phyloP scores from a whole-genome alignment of 208 protist genomes.

The Crithidia sp. region DNA sequence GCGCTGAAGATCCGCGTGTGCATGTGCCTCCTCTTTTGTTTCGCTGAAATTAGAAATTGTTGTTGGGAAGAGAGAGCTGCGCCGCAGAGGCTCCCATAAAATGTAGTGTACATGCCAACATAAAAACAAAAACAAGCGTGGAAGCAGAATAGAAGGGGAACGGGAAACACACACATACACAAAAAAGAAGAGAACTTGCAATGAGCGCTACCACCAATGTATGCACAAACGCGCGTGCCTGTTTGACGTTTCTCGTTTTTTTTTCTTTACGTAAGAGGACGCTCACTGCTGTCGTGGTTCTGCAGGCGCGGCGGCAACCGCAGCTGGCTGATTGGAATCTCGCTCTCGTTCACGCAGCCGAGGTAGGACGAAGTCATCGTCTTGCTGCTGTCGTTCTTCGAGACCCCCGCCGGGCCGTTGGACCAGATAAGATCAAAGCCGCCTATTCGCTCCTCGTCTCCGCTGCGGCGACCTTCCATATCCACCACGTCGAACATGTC shows the following conservation, averaged over 20 bases:
- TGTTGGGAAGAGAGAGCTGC: too few species aligned
- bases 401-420: constrained; percentile 69
- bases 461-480: constrained; percentile 75
- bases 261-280: constrained; percentile 70
- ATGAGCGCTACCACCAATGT: too few species aligned
- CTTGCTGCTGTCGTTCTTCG: constrained; percentile 28
- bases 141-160: too few species aligned
- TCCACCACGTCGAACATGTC: constrained; percentile 94
- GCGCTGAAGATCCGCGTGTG: too few species aligned
- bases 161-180: background rate
- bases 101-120: background rate
- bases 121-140: too few species aligned
- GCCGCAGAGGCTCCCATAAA: too few species aligned
- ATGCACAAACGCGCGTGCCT: too few species aligned
- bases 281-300: constrained; percentile 73
- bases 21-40: too few species aligned
- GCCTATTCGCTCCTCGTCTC: constrained; percentile 81
- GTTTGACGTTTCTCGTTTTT: too few species aligned
- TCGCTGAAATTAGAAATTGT: too few species aligned
- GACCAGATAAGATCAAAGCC: constrained; percentile 92
- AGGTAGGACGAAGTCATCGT: constrained; percentile 46
- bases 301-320: constrained; percentile 84
- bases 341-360: constrained; percentile 84
- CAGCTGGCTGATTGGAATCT: constrained; percentile 88
- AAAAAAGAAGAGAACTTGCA: background rate